Evolutionary conservation across 805 yeast genomes (phyloP).

Genomic region (Ogataea naganishii): DNA sequence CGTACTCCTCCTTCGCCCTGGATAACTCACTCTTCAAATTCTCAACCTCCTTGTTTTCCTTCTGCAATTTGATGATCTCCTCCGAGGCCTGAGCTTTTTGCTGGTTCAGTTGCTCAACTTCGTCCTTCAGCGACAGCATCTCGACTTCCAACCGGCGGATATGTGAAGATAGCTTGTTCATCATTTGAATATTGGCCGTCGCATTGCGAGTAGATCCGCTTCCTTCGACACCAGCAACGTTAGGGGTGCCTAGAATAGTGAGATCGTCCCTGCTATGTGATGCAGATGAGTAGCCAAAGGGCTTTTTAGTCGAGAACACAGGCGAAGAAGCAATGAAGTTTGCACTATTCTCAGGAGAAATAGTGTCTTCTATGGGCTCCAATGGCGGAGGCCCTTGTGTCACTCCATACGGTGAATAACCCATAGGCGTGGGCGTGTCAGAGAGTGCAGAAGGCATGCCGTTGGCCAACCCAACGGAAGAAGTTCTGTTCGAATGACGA

Average conservation of each 20-base stretch:
- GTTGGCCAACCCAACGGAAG: too few species aligned
- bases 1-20: slow-evolving; percentile 12
- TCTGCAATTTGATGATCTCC: slow-evolving; percentile 54
- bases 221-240: slow-evolving; percentile 6
- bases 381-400: slow-evolving; percentile 6
- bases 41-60: slow-evolving; percentile 40
- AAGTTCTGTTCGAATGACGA: too few species aligned
- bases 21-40: slow-evolving; percentile 18
- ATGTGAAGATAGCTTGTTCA: slow-evolving; percentile 67
- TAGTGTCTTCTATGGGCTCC: slow-evolving; percentile 8
- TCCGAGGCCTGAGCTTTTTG: slow-evolving; percentile 63
- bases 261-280: slow-evolving; percentile 2
- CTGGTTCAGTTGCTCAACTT: slow-evolving; percentile 37
- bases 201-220: slow-evolving; percentile 8
- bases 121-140: slow-evolving; percentile 54
- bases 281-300: slow-evolving; percentile 3
- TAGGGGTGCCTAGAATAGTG: too few species aligned
- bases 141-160: slow-evolving; percentile 79
- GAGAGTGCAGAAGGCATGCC: too few species aligned
- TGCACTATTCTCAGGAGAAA: slow-evolving; percentile 2
- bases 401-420: background rate
- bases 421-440: slow-evolving; percentile 1
- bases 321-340: slow-evolving; percentile 9
- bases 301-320: slow-evolving; percentile 6
- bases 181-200: slow-evolving; percentile 43